Evolutionary conservation across 345 rosid species (phyloP).

Genomic region (Eucalyptus rudis): DNA sequence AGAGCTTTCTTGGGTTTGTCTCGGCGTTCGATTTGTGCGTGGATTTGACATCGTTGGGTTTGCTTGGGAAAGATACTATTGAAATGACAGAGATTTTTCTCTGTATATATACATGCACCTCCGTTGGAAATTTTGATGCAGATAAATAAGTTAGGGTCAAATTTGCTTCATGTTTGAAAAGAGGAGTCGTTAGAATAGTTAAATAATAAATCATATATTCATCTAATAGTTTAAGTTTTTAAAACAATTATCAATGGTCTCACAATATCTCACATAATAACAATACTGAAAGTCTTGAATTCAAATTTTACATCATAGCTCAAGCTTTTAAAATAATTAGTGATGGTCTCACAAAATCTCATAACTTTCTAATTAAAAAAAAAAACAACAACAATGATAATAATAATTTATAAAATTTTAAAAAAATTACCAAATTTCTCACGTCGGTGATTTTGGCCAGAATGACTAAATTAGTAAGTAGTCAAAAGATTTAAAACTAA

Average conservation of each 20-base stretch:
- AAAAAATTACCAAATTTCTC: no score
- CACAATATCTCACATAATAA: no score
- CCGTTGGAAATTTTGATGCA: not conserved
- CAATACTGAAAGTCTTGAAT: accelerated
- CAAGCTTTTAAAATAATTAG: no score
- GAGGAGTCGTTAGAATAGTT: accelerated
- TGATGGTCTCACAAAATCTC: no score
- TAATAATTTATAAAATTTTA: accelerated
- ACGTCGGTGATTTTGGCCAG: accelerated
- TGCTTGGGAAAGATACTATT: not conserved
- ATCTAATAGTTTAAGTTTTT: no score
- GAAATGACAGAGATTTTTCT: not conserved
- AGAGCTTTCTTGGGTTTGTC: not conserved
- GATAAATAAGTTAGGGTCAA: not conserved
- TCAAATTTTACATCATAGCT: no score
- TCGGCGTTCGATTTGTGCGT: not conserved
- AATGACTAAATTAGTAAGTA: no score
- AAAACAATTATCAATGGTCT: accelerated
- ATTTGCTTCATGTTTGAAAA: not conserved
- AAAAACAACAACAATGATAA: no score
- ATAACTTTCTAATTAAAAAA: not conserved
- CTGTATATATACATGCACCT: not conserved
- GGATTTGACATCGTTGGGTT: not conserved
- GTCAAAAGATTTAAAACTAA: not conserved
- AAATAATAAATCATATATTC: accelerated